Base-by-base conservation (phyloP, 345 rosid genomes). In the Eutrema yunnanense region DNA sequence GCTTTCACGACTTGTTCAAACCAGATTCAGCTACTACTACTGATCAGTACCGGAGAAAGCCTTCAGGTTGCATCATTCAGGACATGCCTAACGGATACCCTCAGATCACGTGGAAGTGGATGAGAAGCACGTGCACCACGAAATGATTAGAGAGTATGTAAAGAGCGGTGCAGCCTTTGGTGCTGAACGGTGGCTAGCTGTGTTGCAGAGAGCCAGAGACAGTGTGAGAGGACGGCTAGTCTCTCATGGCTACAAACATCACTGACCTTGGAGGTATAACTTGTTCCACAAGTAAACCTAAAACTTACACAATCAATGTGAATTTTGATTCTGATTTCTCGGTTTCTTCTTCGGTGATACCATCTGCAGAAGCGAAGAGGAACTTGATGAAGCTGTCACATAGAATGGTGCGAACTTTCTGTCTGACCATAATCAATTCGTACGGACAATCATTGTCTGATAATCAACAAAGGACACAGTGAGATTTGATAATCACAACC, bases 341-440 rank as follows among this genome's bases (percentile, higher is more conserved):
- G n/a, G 19, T 41, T 61, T 47, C 54, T 2, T 8, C 19, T 60
- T 30, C 76, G 90, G 98, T 84, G 53, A 88, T 90, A 65, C 90
- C 92, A 0, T 87, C 94, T 47, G 82, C 81, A 0, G 96, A 88
- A 70, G 89, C 90, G 5, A 61, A 87, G 62, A 88, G 72, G 87
- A 90, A 85, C 55, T 26, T 90, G 84, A 90, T 93, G 96, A 86
- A 82, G 66, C 78, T 93, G 6, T 61, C 97, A 1, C 88, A 88
- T 59, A 88, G 86, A 73, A 93, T 93, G 97, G 83, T 86, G 32
- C 81, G 85, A 69, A 84, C 82, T 33, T 93, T 87, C 81, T 77
- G 89, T 73, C 52, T 72, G 30, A 87, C 86, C 56, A 79, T 87
- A 60, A 84, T 88, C 82, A 71, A 76, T 55, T 78, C 82, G 8